Percentiles rank a stretch among this genome's conserved stretches.
These are phyloP conservation scores for Triticum dicoccoides DNA, from an alignment of 176 grass and related monocot species.

Conservation along the genomic window DNA sequence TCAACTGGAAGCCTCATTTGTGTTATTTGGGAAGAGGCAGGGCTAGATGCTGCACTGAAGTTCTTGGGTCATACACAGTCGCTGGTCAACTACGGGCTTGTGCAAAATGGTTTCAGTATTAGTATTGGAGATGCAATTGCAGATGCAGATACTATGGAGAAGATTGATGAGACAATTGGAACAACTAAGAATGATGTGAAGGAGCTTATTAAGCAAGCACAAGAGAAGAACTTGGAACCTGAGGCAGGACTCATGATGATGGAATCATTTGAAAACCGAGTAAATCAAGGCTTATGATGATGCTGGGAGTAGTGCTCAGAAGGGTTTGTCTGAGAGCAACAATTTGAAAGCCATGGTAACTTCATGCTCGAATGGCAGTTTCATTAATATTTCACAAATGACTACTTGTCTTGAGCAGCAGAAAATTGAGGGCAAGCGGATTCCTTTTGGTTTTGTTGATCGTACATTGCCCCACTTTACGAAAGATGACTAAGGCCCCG, in stretches of 20 bases:
- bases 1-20: slow-evolving; percentile 79
- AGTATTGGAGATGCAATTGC: slow-evolving; percentile 97
- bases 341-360: slow-evolving; percentile 99
- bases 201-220: slow-evolving; percentile 73
- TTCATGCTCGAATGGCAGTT: slow-evolving; percentile 92
- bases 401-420: slow-evolving; percentile 97
- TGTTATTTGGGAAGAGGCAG: slow-evolving; percentile 97
- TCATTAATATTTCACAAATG: slow-evolving; percentile 98
- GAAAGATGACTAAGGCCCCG: slow-evolving; percentile 84
- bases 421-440: slow-evolving; percentile 98
- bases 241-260: slow-evolving; percentile 93
- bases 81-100: slow-evolving; percentile 97
- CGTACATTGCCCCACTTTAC: slow-evolving; percentile 93
- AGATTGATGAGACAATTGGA: slow-evolving; percentile 79
- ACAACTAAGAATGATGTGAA: slow-evolving; percentile 93
- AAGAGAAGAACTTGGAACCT: slow-evolving; percentile 73
- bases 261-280: slow-evolving; percentile 97
- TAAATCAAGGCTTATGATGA: slow-evolving; percentile 99
- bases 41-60: slow-evolving; percentile 91
- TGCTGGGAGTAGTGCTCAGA: slow-evolving; percentile 92
- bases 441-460: slow-evolving; percentile 85
- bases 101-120: slow-evolving; percentile 94
- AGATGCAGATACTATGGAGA: slow-evolving; percentile 82
- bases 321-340: slow-evolving; percentile 97
- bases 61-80: slow-evolving; percentile 95